Evolutionary conservation across 495 filamentous ascomycete genomes (phyloP).

Genomic region (Antarctomyces pellizariae): DNA sequence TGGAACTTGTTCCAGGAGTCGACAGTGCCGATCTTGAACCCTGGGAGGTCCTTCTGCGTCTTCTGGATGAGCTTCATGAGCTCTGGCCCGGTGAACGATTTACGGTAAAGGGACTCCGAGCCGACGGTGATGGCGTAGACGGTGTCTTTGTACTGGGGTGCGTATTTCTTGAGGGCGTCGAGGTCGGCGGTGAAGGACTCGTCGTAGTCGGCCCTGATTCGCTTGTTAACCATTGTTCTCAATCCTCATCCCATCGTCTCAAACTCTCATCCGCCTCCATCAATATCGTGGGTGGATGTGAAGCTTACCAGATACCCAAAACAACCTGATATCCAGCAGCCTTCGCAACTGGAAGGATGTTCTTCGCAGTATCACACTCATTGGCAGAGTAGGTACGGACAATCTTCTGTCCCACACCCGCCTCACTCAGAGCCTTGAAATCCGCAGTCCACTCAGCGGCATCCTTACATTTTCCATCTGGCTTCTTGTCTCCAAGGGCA

Average conservation of each 20-base stretch:
- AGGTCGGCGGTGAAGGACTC: constrained; percentile 39
- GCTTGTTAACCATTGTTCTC: constrained; percentile 2
- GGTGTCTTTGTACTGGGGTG: constrained; percentile 24
- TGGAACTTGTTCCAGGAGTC: constrained; percentile 67
- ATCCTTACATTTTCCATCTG: constrained; percentile 39
- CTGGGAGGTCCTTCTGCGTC: constrained; percentile 27
- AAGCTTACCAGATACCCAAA: constrained; percentile 46
- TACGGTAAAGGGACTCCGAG: constrained; percentile 54
- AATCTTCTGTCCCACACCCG: constrained; percentile 16
- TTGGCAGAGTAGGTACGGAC: constrained; percentile 49
- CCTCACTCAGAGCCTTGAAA: constrained; percentile 32
- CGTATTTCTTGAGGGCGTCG: constrained; percentile 27
- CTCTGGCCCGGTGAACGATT: constrained; percentile 37
- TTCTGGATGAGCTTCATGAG: constrained; percentile 40
- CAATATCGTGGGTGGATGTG: constrained; percentile 1
- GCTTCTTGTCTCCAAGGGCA: constrained; percentile 27
- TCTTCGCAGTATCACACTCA: constrained; percentile 41
- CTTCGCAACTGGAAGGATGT: constrained; percentile 51
- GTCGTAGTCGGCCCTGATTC: constrained; percentile 39
- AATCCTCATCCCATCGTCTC: constrained; percentile 1
- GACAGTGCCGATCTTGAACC: constrained; percentile 45
- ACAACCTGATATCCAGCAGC: constrained; percentile 49
- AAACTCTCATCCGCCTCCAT: neutral
- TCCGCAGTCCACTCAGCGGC: constrained; percentile 40
- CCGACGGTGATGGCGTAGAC: constrained; percentile 61